These are phyloP conservation scores for Nelumbo lutea DNA, from an alignment of 164 flowering plant species.

Conservation along the genomic window DNA sequence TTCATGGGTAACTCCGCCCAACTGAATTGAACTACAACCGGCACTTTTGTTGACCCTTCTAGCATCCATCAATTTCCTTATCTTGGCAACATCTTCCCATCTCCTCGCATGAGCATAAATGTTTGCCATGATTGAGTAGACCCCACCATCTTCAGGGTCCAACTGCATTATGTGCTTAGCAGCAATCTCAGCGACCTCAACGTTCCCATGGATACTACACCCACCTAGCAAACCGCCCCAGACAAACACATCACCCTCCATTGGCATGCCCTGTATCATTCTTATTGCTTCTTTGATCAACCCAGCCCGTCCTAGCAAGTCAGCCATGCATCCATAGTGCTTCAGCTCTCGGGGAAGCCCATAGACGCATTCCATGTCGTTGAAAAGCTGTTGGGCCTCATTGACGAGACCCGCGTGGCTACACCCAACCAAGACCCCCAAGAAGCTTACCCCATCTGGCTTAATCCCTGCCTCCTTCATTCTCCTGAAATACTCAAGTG, in stretches of 20 bases:
- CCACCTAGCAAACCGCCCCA: slow-evolving; percentile 91
- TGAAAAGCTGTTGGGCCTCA: slow-evolving; percentile 44
- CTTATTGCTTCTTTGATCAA: slow-evolving; percentile 48
- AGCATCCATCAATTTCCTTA: slow-evolving; percentile 41
- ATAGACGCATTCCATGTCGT: slow-evolving; percentile 51
- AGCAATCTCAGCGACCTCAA: slow-evolving; percentile 62
- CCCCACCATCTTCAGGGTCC: slow-evolving; percentile 73
- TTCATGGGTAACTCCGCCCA: slow-evolving; percentile 40
- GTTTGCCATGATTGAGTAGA: slow-evolving; percentile 56
- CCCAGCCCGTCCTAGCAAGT: slow-evolving; percentile 76
- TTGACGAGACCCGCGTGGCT: slow-evolving; percentile 64
- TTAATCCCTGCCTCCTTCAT: slow-evolving; percentile 42
- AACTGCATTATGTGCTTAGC: slow-evolving; percentile 51
- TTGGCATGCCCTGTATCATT: slow-evolving; percentile 64
- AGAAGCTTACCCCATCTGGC: slow-evolving; percentile 64
- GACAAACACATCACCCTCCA: slow-evolving; percentile 55
- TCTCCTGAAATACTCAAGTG: slow-evolving; percentile 39
- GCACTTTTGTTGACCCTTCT: slow-evolving; percentile 41
- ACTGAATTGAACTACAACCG: slow-evolving; percentile 52
- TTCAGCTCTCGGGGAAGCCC: slow-evolving; percentile 56
- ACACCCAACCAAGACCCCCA: slow-evolving; percentile 70
- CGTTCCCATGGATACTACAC: slow-evolving; percentile 62
- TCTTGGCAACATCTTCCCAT: slow-evolving; percentile 62
- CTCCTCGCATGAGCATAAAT: slow-evolving; percentile 51
- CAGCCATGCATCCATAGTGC: slow-evolving; percentile 88